Evolutionary conservation across 2,329 filamentous ascomycete species (phyloP).

Genomic region (Paecilomyces formosus): DNA sequence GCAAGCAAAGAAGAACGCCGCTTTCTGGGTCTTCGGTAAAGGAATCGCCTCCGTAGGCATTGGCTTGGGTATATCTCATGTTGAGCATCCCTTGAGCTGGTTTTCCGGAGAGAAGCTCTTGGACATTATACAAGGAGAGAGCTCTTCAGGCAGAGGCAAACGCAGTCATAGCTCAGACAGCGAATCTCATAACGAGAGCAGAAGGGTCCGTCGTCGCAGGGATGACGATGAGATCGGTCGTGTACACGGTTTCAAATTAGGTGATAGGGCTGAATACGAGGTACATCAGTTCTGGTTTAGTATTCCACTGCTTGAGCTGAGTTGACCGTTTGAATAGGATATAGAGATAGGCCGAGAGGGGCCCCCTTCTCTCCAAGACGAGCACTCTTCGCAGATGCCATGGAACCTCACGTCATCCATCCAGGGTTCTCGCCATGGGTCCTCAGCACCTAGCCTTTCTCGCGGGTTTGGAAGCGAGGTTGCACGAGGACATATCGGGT

Average conservation of each 20-base stretch:
- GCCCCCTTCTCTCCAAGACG: slow-evolving; percentile 58
- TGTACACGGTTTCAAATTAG: slow-evolving; percentile 15
- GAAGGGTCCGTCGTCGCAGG: slow-evolving; percentile 32
- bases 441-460: slow-evolving; percentile 20
- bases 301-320: background rate
- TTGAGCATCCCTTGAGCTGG: slow-evolving; percentile 46
- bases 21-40: slow-evolving; percentile 51
- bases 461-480: slow-evolving; percentile 28
- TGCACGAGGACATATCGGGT: slow-evolving; percentile 12
- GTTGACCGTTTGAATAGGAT: slow-evolving; percentile 24
- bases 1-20: slow-evolving; percentile 56
- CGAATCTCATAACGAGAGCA: slow-evolving; percentile 15
- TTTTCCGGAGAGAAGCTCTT: slow-evolving; percentile 53
- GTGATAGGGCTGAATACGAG: slow-evolving; percentile 30
- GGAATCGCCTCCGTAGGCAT: slow-evolving; percentile 50
- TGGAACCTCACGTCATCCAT: slow-evolving; percentile 58
- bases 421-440: slow-evolving; percentile 44
- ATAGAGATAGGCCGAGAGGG: slow-evolving; percentile 66
- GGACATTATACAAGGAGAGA: slow-evolving; percentile 36
- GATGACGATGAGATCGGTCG: slow-evolving; percentile 28
- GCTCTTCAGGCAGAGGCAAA: slow-evolving; percentile 15
- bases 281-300: slow-evolving; percentile 12
- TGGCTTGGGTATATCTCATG: slow-evolving; percentile 34
- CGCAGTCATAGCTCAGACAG: slow-evolving; percentile 17
- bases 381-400: slow-evolving; percentile 58